Evolutionary conservation across 148 eudicot genomes (phyloP).

Genomic region (Camellia japonica): DNA sequence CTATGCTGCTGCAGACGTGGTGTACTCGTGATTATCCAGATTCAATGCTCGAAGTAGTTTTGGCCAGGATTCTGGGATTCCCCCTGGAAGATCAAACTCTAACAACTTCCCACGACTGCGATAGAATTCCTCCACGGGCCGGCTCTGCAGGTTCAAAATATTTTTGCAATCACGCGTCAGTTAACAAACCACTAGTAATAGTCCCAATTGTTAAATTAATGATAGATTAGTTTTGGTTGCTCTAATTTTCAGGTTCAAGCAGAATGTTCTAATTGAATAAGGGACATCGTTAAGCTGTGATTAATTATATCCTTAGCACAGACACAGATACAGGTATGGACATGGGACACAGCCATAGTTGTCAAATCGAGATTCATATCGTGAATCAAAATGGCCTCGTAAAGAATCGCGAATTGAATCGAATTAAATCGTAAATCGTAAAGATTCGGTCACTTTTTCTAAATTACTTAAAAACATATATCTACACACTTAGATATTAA

Average conservation of each 20-base stretch:
- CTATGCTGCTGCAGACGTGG: slow-evolving; percentile 66
- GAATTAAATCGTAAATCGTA: too few species aligned
- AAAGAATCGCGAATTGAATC: too few species aligned
- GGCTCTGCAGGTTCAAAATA: slow-evolving; percentile 48
- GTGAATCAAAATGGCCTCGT: too few species aligned
- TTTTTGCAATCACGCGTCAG: neutral
- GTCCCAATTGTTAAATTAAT: neutral
- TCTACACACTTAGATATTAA: too few species aligned
- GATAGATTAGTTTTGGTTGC: neutral
- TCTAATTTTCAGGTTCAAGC: neutral
- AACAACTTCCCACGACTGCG: slow-evolving; percentile 66
- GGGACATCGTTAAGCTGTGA: neutral
- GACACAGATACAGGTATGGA: too few species aligned
- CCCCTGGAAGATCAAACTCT: slow-evolving; percentile 90
- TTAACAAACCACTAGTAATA: neutral
- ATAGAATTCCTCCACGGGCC: slow-evolving; percentile 83
- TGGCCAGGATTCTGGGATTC: slow-evolving; percentile 93
- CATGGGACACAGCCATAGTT: too few species aligned
- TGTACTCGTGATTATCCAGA: slow-evolving; percentile 53
- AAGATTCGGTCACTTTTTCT: too few species aligned
- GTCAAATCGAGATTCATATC: too few species aligned
- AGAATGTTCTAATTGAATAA: neutral
- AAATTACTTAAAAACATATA: too few species aligned
- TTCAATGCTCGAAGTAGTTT: slow-evolving; percentile 74
- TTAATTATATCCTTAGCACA: neutral